Base-by-base conservation (phyloP, 306 rosid genomes). In the Fragaria iinumae region DNA sequence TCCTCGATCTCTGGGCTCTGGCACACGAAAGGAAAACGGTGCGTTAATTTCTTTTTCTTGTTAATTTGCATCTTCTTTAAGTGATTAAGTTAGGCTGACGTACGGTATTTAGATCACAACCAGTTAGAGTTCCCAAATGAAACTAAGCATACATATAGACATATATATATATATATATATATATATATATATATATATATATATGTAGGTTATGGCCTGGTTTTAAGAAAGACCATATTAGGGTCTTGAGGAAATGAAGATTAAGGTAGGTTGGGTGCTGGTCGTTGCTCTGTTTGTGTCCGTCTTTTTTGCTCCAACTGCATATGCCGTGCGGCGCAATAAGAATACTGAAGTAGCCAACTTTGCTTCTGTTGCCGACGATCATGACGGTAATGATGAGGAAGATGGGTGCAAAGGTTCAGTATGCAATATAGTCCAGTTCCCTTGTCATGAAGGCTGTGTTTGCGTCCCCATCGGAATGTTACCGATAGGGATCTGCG, bases 361-460 rank as follows among this genome's bases (percentile, higher is more conserved):
- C 16, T 23, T 17, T 7, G 29, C 34, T 7, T 57, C 34, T 53
- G 59, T 18, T 20, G 23, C 23, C 64, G 32, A 21, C 23, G 59
- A 52, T 11, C 43, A 29, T 18, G 43, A 16, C 2, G 55, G 29
- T 18, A 43, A 27, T 0, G 45, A 48, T 17, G 44, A 43, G 62
- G 12, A 48, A 39, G 34, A 50, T 20, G 64, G 75, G 6, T 71
- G 75, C 13, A 32, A 0, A 11, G 64, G 75, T 23, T 50, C 62
- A 14, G 27, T 7, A 52, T 71, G 75, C 63, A 71, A 32, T 6
- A 18, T 29, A 39, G 0, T 29, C 23, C 9, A 29, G 16, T 55
- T 13, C 4, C 75, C 75, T 18, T 71, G 75, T 6, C 75, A 8
- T 60, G 6, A 11, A 11, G 75, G 62, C 29, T 71, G 74, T 49